These are phyloP conservation scores for Penicillium coprophilum DNA, from an alignment of 495 filamentous ascomycete species.

Conservation along the genomic window DNA sequence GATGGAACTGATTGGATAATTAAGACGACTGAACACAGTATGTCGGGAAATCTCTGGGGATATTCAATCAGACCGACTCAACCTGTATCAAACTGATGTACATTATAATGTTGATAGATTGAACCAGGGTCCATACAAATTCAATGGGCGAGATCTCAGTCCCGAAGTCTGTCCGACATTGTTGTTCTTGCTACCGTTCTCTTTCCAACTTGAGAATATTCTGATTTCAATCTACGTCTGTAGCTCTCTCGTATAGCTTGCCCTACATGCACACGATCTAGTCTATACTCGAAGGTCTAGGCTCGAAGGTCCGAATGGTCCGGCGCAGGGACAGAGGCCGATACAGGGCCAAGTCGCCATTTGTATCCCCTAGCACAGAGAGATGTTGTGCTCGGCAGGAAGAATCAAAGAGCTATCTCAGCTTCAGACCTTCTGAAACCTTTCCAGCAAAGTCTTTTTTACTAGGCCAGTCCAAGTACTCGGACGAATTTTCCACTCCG, in stretches of 20 bases:
- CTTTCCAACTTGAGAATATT: not conserved
- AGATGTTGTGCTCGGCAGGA: not conserved
- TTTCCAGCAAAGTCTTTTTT: not conserved
- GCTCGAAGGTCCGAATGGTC: constrained; percentile 2
- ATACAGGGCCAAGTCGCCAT: not conserved
- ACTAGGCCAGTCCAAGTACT: not conserved
- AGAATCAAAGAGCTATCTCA: not conserved
- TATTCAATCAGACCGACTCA: not conserved
- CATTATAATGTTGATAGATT: not conserved
- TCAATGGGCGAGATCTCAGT: not conserved
- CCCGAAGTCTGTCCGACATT: not conserved
- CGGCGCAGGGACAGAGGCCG: constrained; percentile 1
- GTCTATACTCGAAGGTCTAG: constrained; percentile 1
- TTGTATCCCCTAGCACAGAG: not conserved
- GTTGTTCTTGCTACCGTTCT: not conserved
- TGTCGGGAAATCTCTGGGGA: not conserved
- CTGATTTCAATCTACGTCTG: not conserved
- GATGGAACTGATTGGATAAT: not conserved
- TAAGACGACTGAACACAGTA: not conserved
- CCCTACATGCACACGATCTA: not conserved
- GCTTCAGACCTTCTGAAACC: not conserved
- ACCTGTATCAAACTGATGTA: not conserved
- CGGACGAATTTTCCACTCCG: not conserved
- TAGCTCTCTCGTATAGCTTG: not conserved
- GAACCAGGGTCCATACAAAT: not conserved